Evolutionary conservation across 441 rosid species (phyloP), one percentile per base, ranked within the genome.

Genomic region (Raphanus hybrid): DNA sequence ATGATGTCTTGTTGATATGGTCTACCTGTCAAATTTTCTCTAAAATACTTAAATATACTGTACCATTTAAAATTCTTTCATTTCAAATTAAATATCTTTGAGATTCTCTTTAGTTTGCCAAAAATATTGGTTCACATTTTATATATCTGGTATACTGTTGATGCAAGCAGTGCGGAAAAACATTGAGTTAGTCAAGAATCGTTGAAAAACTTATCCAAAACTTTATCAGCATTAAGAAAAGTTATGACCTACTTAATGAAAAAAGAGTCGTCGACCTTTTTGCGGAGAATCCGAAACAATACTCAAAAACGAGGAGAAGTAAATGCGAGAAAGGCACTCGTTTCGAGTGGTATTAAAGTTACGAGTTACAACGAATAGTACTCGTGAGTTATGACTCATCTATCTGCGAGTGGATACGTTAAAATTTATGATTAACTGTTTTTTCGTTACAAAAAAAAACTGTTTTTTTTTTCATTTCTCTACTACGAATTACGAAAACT

Each of bases 181-280:
- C 26, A 57, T 29, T 57, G 32, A 57, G 41, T 35, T 73, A 62
- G 73, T 73, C 65, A 62, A 73, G 11, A 32, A 61, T 60, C 63
- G 59, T 68, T 62, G 65, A 68, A 60, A 71, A 62, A 67, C 65
- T 67, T 68, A 73, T 78, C 77, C 63, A 67, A 67, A 78, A 73
- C 60, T 34, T 73, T 61, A 67, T 59, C 70, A 43, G 32, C 75
- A 76, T 35, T 20, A 72, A 71, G 45, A 73, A 55, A 64, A 58
- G 63, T 59, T 77, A 59, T 71, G 67, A 70, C 75, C 66, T 41
- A 23, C 26, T 23, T 23, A 64, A 57, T 45, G 8, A 27, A 15
- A 55, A 41, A 27, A 41, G 26, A 29, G 75, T 76, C 66, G 39
- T 55, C 71, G 72, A 58, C 67, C 29, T 43, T 43, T 71, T 32